A percentile compares a stretch with the other conserved stretches of the same genome.
phyloP scores from a whole-genome alignment of 106 monocot genomes.

The Chionographis japonica region DNA sequence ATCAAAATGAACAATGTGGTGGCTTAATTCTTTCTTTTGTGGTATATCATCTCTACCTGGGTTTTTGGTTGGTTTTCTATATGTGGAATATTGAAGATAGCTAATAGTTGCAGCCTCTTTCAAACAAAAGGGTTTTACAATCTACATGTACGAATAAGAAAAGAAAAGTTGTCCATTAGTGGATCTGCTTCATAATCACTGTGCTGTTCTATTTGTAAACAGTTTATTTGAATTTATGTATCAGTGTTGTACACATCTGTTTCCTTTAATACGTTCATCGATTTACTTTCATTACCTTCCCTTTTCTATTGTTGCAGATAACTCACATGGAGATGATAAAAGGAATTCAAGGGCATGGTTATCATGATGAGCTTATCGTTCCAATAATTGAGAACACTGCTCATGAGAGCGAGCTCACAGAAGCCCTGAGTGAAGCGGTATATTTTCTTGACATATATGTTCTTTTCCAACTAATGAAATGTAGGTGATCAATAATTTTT shows the following conservation, averaged over 20 bases:
- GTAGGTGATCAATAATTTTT: too few species aligned
- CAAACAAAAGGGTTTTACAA: too few species aligned
- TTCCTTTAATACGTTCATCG: neutral
- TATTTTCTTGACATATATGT: neutral
- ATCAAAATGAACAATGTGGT: neutral
- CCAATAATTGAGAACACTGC: constrained; percentile 98
- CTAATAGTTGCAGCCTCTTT: too few species aligned
- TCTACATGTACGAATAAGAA: too few species aligned
- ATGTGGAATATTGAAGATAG: too few species aligned
- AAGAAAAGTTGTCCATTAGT: too few species aligned
- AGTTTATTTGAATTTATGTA: neutral
- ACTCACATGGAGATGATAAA: constrained; percentile 99
- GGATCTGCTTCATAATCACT: neutral
- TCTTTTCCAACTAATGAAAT: neutral
- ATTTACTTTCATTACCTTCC: neutral
- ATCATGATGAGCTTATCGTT: constrained; percentile 85
- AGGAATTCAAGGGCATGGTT: constrained; percentile 95
- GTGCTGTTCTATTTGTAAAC: neutral
- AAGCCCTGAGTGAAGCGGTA: constrained; percentile 89
- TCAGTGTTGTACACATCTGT: too few species aligned
- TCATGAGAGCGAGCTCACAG: constrained; percentile 83
- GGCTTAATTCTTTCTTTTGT: neutral
- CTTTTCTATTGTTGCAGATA: constrained; percentile 53
- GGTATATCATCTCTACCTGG: neutral
- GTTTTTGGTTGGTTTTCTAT: too few species aligned